phyloP scores from a whole-genome alignment of 1,139 yeast genomes.

The Chernovozyma aurita region DNA sequence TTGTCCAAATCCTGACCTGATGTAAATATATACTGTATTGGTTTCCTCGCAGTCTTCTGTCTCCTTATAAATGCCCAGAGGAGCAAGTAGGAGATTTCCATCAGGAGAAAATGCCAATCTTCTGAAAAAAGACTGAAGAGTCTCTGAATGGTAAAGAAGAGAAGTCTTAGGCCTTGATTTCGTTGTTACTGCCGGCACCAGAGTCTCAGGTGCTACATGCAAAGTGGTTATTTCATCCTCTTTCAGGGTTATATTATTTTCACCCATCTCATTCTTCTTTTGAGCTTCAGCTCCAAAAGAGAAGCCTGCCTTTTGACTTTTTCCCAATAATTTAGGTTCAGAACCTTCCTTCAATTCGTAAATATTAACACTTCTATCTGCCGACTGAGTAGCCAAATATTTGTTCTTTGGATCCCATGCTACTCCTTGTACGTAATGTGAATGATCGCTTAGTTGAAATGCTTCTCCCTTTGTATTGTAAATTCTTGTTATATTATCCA shows the following conservation, averaged over 20 bases:
- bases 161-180: slow-evolving; percentile 25
- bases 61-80: slow-evolving; percentile 67
- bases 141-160: slow-evolving; percentile 73
- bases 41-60: slow-evolving; percentile 21
- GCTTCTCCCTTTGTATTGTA: slow-evolving; percentile 61
- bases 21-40: slow-evolving; percentile 75
- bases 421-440: slow-evolving; percentile 92
- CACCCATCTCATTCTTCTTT: neutral
- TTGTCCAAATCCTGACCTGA: slow-evolving; percentile 61
- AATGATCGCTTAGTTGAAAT: slow-evolving; percentile 65
- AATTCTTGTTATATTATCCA: slow-evolving; percentile 79
- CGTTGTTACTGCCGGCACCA: slow-evolving; percentile 1
- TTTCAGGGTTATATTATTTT: neutral
- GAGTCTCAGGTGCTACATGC: slow-evolving; percentile 18
- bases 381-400: slow-evolving; percentile 80
- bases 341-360: slow-evolving; percentile 33
- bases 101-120: slow-evolving; percentile 85
- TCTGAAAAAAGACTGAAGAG: slow-evolving; percentile 85
- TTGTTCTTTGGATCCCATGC: slow-evolving; percentile 88
- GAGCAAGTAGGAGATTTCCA: slow-evolving; percentile 74
- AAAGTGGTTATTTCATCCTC: neutral
- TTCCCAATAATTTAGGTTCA: slow-evolving; percentile 5
- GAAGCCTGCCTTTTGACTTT: slow-evolving; percentile 4
- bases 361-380: slow-evolving; percentile 77
- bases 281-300: neutral